Conservation (phyloP, 1,139 yeast species). For the Yamadazyma siamensis region DNA sequence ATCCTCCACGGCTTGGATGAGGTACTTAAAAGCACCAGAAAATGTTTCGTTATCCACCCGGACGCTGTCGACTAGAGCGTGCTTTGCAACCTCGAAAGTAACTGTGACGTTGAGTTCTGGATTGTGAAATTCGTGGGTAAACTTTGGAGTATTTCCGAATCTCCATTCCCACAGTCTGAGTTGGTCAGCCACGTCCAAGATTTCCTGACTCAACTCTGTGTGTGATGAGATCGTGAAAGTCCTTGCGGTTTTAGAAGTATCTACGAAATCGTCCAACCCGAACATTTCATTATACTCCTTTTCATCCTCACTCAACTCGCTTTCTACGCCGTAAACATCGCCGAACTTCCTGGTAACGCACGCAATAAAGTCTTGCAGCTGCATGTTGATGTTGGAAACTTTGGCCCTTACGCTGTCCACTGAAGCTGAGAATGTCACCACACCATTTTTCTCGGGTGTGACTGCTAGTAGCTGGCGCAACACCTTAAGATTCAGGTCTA, state of each 20-base stretch:
- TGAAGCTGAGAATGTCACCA: conserved; percentile 53
- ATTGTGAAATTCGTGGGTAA: conserved; percentile 43
- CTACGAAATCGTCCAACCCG: conserved; percentile 33
- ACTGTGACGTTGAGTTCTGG: conserved; percentile 28
- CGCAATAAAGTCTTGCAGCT: conserved; percentile 44
- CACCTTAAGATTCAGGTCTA: conserved; percentile 58
- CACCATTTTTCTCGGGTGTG: conserved; percentile 39
- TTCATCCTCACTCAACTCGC: conserved; percentile 9
- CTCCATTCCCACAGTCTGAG: conserved; percentile 67
- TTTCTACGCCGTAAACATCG: conserved; percentile 24
- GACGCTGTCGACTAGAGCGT: conserved; percentile 25
- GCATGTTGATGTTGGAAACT: conserved; percentile 61
- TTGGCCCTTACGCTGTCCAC: conserved; percentile 78
- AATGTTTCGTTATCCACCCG: conserved; percentile 20
- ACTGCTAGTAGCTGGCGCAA: conserved; percentile 50
- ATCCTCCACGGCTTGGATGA: conserved; percentile 22
- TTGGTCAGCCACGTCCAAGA: conserved; percentile 39
- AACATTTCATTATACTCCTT: conserved; percentile 25
- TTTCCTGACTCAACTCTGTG: conserved; percentile 43
- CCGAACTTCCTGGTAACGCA: conserved; percentile 46
- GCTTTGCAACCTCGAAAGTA: conserved; percentile 41
- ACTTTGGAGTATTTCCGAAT: conserved; percentile 69
- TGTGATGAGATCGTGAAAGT: conserved; percentile 22
- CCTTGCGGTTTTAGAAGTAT: conserved; percentile 14
- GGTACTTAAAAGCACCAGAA: conserved; percentile 26